Evolutionary conservation across 352 stramenopile species (phyloP), one percentile per base, ranked within the genome.

Genomic region (Pythium coloratum): DNA sequence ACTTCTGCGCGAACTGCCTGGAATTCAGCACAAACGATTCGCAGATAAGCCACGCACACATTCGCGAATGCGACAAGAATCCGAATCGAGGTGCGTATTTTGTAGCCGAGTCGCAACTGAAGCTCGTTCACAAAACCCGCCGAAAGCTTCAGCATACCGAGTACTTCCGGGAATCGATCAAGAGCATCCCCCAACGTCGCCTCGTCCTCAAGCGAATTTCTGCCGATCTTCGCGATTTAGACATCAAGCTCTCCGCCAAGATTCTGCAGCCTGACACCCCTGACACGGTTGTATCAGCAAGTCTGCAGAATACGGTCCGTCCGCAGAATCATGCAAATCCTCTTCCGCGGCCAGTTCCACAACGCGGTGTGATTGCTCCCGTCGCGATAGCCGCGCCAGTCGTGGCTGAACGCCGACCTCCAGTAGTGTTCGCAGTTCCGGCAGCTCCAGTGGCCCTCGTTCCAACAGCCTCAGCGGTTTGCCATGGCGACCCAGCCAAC

Each of bases 1-100:
- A 61, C 26, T 75, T 75, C 32, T 75, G 68, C 36, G 62, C 68
- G n/a, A 68, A 67, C 33, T 75, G 68, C 14, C 55, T 64, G 24
- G 34, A 56, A 12, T 68, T 55, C 20, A 59, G 33, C 38, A 46
- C 49, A 1, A 26, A 24, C 2, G 32, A 53, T 32, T 32, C 42
- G n/a, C 28, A 28, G 16, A 47, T 59, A 7, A 60, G 47, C 33
- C 67, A 73, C 36, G 44, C 13, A 6, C 67, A 73, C 50, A 62
- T 73, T 26, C 55, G 56, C 7, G 18, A 20, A n/a, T 73, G 67
- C 28, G 26, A 33, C n/a, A 73, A 58, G n/a, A 69, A 69, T 32
- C 61, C 60, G 2, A 32, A 49, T 16, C 59, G 32, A 28, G 59
- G 61, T 7, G 26, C 38, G 8, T 69, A 64, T 24, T 69, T 69